Evolutionary conservation across 345 rosid species (phyloP).

Genomic region (Crucihimalaya himalaica): DNA sequence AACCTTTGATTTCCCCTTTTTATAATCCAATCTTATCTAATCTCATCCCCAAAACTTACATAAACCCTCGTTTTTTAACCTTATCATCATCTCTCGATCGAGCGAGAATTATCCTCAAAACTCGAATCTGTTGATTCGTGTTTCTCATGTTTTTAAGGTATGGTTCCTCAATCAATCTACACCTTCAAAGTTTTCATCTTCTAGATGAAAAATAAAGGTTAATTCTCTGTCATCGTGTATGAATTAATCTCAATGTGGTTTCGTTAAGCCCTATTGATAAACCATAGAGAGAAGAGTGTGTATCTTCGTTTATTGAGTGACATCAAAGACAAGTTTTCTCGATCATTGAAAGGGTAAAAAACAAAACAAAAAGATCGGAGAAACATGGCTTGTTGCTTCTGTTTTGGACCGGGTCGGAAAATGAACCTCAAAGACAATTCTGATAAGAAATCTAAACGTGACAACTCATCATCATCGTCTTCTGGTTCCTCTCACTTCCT

Average conservation of each 20-base stretch:
- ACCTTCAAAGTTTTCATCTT: background rate
- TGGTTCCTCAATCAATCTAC: background rate
- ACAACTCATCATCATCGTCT: background rate
- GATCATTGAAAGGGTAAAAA: background rate
- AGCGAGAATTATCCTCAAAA: background rate
- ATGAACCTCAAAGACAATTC: background rate
- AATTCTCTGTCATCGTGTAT: background rate
- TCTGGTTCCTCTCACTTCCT: slow-evolving; percentile 16
- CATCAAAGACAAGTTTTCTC: background rate
- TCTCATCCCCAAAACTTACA: background rate
- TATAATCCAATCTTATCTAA: background rate
- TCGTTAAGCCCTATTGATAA: background rate
- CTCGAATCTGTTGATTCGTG: background rate
- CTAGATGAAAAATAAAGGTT: too few species aligned
- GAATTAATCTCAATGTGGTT: background rate
- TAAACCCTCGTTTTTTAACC: background rate
- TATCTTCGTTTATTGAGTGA: background rate
- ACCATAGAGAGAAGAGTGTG: background rate
- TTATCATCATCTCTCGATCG: background rate
- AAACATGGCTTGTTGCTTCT: slow-evolving; percentile 48
- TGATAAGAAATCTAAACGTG: background rate
- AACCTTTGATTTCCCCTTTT: background rate
- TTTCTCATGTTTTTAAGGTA: background rate
- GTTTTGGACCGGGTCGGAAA: slow-evolving; percentile 36
- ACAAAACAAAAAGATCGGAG: background rate